Percentiles rank a stretch among this genome's conserved stretches.
These are phyloP conservation scores for Hysterium pulicare DNA, from an alignment of 2,329 filamentous ascomycete species.

Conservation along the genomic window DNA sequence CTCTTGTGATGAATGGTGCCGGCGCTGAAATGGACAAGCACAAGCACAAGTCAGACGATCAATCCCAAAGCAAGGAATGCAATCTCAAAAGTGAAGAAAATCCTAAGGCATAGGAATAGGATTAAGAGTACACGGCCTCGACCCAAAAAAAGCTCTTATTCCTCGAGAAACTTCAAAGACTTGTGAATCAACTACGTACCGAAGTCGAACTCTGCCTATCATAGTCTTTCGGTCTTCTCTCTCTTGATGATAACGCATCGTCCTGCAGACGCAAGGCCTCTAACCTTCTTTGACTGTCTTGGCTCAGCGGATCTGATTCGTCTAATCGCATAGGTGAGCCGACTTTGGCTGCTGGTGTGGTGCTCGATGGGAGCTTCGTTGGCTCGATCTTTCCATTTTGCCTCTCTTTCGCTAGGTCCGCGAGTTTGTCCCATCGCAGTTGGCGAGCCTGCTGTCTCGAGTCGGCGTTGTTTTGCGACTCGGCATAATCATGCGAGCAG, in stretches of 20 bases:
- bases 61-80: slow-evolving; percentile 34
- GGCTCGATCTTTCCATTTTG: slow-evolving; percentile 46
- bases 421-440: slow-evolving; percentile 83
- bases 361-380: slow-evolving; percentile 13
- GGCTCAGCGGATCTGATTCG: slow-evolving; percentile 73
- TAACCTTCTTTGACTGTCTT: slow-evolving; percentile 81
- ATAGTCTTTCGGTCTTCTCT: slow-evolving; percentile 39
- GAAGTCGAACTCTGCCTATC: slow-evolving; percentile 39
- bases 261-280: slow-evolving; percentile 91
- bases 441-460: slow-evolving; percentile 77
- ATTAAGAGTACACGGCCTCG: slow-evolving; percentile 42
- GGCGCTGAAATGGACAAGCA: slow-evolving; percentile 38
- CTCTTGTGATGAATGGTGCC: slow-evolving; percentile 35
- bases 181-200: slow-evolving; percentile 42
- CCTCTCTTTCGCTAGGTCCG: slow-evolving; percentile 72
- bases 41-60: slow-evolving; percentile 37
- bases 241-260: slow-evolving; percentile 46
- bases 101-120: slow-evolving; percentile 38
- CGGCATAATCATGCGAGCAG: slow-evolving; percentile 96
- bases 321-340: slow-evolving; percentile 53
- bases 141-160: slow-evolving; percentile 36
- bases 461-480: slow-evolving; percentile 90
- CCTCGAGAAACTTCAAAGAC: slow-evolving; percentile 35
- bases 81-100: slow-evolving; percentile 30
- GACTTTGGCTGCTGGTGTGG: slow-evolving; percentile 28